Base-by-base conservation (phyloP, 805 yeast species). In the Yarrowia sp. region DNA sequence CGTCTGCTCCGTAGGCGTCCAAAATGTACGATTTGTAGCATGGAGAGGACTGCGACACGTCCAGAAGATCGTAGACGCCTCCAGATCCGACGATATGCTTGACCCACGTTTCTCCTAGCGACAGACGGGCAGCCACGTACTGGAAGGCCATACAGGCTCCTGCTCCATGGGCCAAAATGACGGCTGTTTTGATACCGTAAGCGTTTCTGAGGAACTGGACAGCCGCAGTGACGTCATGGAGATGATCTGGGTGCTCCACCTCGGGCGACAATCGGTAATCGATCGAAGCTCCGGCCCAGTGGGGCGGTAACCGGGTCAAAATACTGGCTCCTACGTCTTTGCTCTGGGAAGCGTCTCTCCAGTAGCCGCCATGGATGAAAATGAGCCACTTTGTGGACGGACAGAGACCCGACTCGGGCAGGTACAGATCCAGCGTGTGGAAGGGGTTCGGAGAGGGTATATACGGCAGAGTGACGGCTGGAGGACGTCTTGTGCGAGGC, bases 331-430 rank as follows among this genome's bases (percentile, higher is more conserved):
- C 86, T 73, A 89, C 94, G 48, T 82, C 77, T 36, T 79, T 82
- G 0, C 92, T 88, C 74, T 89, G 88, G 2, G 71, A 75, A 0
- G 87, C 85, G 74, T 89, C 96, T 70, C 91, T 81, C 97, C 97
- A 91, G 0, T 92, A 96, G 0, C 97, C 97, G 0, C 97, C 97
- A 77, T 91, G 97, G 48, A 91, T 83, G 72, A 86, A 87, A 0
- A 90, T 82, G 7, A 76, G 70, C 79, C 79, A 77, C 46, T 65
- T 66, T 5, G 70, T 69, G 22, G 65, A 35, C 12, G 69, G 69
- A 40, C 67, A 67, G 14, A 69, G n/a, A 3, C 70, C 70, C 26
- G 69, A 42, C 3, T 52, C 70, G 8, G 70, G 70, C 22, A 69
- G 41, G 14, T 69, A 69, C 26, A 69, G 36, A 46, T 69, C 70